Percentiles rank a stretch among this genome's conserved stretches.
Evolutionary conservation across 768 basidiomycete species (phyloP).

Genomic region (Rickenella mellea): DNA sequence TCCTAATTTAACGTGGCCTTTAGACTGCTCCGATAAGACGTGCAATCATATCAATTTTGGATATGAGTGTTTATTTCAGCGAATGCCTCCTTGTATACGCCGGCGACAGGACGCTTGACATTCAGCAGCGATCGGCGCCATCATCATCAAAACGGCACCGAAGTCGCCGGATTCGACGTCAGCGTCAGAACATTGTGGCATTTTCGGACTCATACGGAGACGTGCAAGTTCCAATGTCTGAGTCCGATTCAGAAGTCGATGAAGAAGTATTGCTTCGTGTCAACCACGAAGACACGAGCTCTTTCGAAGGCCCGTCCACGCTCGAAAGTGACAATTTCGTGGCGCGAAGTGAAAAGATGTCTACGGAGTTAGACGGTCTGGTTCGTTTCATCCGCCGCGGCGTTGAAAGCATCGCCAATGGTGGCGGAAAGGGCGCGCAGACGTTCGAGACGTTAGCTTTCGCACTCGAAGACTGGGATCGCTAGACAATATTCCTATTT

Average conservation of each 20-base stretch:
- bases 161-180: constrained; percentile 47
- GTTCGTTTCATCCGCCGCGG: constrained; percentile 62
- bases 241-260: constrained; percentile 23
- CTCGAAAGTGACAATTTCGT: constrained; percentile 39
- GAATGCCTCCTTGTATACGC: constrained; percentile 51
- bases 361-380: constrained; percentile 58
- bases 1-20: not conserved
- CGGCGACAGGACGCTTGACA: constrained; percentile 53
- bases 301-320: constrained; percentile 10
- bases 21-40: constrained; percentile 59
- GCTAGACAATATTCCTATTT: constrained; percentile 9
- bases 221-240: constrained; percentile 22
- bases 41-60: constrained; percentile 59
- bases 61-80: constrained; percentile 66
- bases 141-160: constrained; percentile 49
- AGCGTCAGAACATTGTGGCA: constrained; percentile 49
- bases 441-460: constrained; percentile 70
- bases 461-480: constrained; percentile 72
- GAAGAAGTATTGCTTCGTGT: not conserved
- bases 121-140: constrained; percentile 31
- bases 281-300: not conserved
- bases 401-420: constrained; percentile 58
- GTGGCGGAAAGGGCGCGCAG: constrained; percentile 46
- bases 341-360: constrained; percentile 50
- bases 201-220: constrained; percentile 34